Percentiles rank a stretch among this genome's conserved stretches.
These are phyloP conservation scores for Elsinoe necatrix DNA, from an alignment of 2,329 filamentous ascomycete genomes.

Conservation along the genomic window DNA sequence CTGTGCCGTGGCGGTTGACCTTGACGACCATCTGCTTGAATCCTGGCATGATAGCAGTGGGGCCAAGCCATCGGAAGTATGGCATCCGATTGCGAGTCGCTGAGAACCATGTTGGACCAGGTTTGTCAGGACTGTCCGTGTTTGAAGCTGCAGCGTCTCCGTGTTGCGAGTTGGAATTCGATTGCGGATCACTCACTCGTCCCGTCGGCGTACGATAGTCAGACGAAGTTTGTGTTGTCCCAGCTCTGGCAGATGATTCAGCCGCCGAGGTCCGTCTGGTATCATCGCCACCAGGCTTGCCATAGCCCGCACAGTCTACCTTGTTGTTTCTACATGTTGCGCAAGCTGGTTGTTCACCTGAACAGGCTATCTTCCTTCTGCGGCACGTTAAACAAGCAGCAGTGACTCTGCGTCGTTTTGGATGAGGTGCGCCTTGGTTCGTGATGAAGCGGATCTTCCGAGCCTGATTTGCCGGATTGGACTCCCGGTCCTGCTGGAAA, in stretches of 20 bases:
- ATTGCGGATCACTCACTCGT: background rate
- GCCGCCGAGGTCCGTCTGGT: background rate
- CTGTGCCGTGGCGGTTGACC: constrained; percentile 57
- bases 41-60: constrained; percentile 81
- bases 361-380: constrained; percentile 43
- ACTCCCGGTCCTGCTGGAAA: constrained; percentile 8
- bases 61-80: constrained; percentile 85
- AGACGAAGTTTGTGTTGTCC: background rate
- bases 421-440: constrained; percentile 70
- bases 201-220: background rate
- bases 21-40: constrained; percentile 89
- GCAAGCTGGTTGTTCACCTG: constrained; percentile 37
- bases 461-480: constrained; percentile 10
- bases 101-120: constrained; percentile 23
- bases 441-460: constrained; percentile 59
- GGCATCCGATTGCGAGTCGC: constrained; percentile 57
- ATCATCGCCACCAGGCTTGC: constrained; percentile 18
- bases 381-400: constrained; percentile 52
- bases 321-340: constrained; percentile 42
- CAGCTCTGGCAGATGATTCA: background rate
- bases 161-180: background rate
- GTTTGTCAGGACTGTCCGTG: background rate
- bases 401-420: constrained; percentile 69
- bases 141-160: background rate
- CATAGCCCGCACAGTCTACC: constrained; percentile 41